Evolutionary conservation across 441 rosid species (phyloP), one percentile per base, ranked within the genome.

Genomic region (Arabidopsis lyrata): DNA sequence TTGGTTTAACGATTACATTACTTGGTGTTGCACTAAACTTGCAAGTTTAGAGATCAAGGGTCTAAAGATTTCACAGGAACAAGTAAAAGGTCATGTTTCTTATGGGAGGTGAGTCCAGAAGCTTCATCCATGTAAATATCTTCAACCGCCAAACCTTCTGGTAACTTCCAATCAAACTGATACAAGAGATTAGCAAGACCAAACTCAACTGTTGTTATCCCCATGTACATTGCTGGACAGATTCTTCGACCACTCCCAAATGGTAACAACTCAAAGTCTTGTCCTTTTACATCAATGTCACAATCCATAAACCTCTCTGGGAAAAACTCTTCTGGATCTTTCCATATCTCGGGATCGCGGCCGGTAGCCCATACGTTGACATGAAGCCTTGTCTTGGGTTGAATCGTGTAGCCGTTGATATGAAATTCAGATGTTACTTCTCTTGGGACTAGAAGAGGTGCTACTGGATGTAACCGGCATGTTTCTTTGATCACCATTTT

Each of bases 361-460:
- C 84, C 84, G 4, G 86, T 84, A 6, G 84, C 85, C 88, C 87
- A 84, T 1, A 73, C 79, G 54, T 86, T 86, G 7, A 88, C 85
- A 31, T 82, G 84, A 29, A 83, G 68, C 56, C 83, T 41, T 5
- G 86, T 77, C 6, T 84, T 84, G 1, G 84, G 76, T 8, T 14
- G 41, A 45, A 88, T 77, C 34, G 76, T 80, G 32, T 82, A 81
- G 1, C 84, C 84, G 3, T 65, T 67, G 29, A 86, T 70, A 20
- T 73, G 4, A 11, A 80, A 66, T 1, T 77, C 79, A n/a, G 77
- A 74, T 0, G 65, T 59, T 54, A 85, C 65, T 67, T 58, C 70
- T 73, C 88, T 81, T 1, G 90, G 81, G 1, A 82, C 66, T 49
- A 88, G 45, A 73, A 86, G 66, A 3, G 85, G 87, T 4, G 77